Conservation (phyloP, 129 eudicot species). For the Artemisia argyi region DNA sequence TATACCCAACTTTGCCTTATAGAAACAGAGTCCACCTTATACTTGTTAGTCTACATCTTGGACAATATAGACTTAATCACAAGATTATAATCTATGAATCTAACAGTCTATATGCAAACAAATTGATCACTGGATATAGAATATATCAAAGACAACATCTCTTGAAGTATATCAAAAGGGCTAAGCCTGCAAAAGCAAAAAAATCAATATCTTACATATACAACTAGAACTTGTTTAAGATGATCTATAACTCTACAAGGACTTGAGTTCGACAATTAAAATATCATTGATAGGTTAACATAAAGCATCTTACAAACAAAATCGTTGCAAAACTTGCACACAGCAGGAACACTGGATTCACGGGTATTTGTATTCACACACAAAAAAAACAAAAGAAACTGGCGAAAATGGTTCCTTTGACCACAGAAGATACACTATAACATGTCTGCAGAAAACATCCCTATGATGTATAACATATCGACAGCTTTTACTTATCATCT, state of each 20-base stretch:
- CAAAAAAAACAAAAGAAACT: not conserved
- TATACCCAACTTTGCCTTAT: too few species aligned
- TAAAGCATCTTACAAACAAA: not conserved
- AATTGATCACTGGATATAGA: too few species aligned
- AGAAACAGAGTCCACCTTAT: too few species aligned
- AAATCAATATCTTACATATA: too few species aligned
- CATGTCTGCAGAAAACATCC: constrained; percentile 15
- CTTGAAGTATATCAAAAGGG: too few species aligned
- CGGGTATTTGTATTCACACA: constrained; percentile 12
- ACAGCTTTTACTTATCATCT: constrained; percentile 19
- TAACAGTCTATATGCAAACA: too few species aligned
- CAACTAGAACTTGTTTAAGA: too few species aligned
- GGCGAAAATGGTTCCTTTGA: constrained; percentile 23
- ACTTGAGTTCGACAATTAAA: not conserved
- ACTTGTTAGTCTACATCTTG: too few species aligned
- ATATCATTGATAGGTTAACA: not conserved
- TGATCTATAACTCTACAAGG: not conserved
- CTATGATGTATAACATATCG: constrained; percentile 16
- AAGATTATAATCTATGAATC: too few species aligned
- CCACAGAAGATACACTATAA: constrained; percentile 9
- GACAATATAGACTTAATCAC: too few species aligned
- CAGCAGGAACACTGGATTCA: constrained; percentile 18
- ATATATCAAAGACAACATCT: too few species aligned
- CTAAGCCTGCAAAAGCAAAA: too few species aligned
- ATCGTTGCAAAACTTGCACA: not conserved